A percentile compares a stretch with the other conserved stretches of the same genome.
Conservation (phyloP, 352 stramenopile genomes). For the Poterioochromonas sp. region DNA sequence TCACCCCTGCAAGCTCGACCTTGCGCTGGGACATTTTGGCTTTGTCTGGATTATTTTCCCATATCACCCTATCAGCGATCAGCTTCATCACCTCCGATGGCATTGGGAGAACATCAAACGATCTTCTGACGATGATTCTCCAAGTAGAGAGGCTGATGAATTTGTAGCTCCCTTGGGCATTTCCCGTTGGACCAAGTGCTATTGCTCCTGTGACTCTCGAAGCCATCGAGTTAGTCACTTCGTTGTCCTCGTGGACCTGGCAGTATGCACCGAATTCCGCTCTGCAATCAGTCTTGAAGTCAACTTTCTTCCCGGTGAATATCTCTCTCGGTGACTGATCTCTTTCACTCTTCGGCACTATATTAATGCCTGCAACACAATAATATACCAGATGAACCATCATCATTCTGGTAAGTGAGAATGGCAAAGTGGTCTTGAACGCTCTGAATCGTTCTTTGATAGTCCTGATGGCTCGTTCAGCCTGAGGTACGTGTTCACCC, state of each 20-base stretch:
- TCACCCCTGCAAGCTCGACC: too few relatives aligned
- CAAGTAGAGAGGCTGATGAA: not conserved
- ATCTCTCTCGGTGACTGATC: not conserved
- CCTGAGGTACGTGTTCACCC: not conserved
- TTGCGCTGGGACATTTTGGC: too few relatives aligned
- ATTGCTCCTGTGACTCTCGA: not conserved
- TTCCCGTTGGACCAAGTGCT: not conserved
- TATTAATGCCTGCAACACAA: not conserved
- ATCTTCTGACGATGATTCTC: not conserved
- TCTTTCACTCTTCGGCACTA: not conserved
- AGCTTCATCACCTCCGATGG: not conserved
- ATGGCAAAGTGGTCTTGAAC: not conserved
- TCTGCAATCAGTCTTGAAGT: constrained; percentile 1
- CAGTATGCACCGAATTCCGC: not conserved
- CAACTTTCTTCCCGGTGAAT: not conserved
- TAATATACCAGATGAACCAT: not conserved
- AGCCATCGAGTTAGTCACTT: constrained; percentile 9
- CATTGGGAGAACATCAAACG: not conserved
- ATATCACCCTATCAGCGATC: not conserved
- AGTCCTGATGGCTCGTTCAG: not conserved
- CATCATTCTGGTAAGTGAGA: not conserved
- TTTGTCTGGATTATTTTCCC: too few relatives aligned
- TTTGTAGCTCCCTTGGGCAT: not conserved
- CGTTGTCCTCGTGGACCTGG: not conserved
- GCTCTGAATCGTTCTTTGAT: not conserved